A percentile compares a stretch with the other conserved stretches of the same genome.
Conservation (phyloP, 202 grass and related monocot species). For the Eragrostis tef region DNA sequence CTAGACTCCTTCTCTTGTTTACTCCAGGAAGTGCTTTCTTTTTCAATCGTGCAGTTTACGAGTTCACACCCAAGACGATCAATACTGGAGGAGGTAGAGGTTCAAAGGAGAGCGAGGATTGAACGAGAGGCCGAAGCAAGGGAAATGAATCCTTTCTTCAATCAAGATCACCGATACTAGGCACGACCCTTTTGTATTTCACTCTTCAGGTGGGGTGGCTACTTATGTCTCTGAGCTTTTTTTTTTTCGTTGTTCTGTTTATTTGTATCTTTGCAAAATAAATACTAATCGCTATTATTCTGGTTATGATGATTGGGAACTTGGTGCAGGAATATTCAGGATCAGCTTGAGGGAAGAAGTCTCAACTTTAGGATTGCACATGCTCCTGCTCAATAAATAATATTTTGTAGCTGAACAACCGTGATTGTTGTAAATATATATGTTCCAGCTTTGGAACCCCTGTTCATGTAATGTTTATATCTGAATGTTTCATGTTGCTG, state of each 20-base stretch:
- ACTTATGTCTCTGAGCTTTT: conserved; percentile 6
- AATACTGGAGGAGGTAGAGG: conserved; percentile 96
- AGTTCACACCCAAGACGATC: conserved; percentile 60
- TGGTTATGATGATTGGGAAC: neutral
- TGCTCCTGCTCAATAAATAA: conserved; percentile 12
- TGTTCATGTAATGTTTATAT: conserved; percentile 5
- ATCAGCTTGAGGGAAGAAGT: conserved; percentile 20
- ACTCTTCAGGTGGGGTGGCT: conserved; percentile 42
- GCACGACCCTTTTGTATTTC: conserved; percentile 25
- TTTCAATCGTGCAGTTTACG: conserved; percentile 54
- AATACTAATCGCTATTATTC: neutral
- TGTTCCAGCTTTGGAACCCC: conserved; percentile 17
- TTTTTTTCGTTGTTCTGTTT: neutral
- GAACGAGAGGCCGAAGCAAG: conserved; percentile 64
- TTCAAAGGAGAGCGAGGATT: conserved; percentile 64
- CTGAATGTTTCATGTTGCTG: conserved; percentile 7
- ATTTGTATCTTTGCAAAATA: neutral
- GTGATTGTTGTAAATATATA: conserved; percentile 49
- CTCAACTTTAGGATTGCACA: conserved; percentile 20
- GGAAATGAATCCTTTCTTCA: conserved; percentile 70
- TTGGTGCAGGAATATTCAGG: conserved; percentile 12
- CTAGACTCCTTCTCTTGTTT: conserved; percentile 32
- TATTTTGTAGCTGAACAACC: conserved; percentile 26
- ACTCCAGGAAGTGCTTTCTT: conserved; percentile 29
- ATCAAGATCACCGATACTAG: conserved; percentile 55